phyloP scores from a whole-genome alignment of 805 yeast genomes.

The Candida ovalis region DNA sequence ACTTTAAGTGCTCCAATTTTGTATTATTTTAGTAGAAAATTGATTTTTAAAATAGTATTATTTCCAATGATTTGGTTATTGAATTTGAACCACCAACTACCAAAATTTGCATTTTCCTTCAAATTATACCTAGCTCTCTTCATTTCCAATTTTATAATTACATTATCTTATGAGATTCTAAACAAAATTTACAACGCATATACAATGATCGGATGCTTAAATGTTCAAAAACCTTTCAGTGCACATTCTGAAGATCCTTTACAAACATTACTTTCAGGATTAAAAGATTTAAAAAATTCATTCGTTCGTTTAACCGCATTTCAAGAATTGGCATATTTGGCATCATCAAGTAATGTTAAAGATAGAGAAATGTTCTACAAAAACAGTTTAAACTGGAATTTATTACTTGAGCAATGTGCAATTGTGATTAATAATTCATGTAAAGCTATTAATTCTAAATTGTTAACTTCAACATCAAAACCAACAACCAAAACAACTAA shows the following conservation, averaged over 20 bases:
- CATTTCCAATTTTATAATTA: constrained; percentile 33
- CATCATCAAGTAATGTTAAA: constrained; percentile 45
- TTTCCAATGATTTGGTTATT: constrained; percentile 28
- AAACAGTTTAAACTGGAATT: constrained; percentile 46
- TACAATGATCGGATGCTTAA: constrained; percentile 68
- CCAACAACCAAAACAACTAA: no score
- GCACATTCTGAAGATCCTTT: constrained; percentile 58
- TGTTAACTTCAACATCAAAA: constrained; percentile 10
- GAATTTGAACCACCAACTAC: constrained; percentile 39
- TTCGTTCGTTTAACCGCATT: constrained; percentile 62
- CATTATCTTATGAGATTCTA: constrained; percentile 48
- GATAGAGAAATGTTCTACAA: constrained; percentile 53
- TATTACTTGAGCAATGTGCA: constrained; percentile 58
- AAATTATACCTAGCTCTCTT: constrained; percentile 29
- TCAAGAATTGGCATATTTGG: constrained; percentile 67
- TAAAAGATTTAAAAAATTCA: constrained; percentile 44
- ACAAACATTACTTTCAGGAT: constrained; percentile 60
- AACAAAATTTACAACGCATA: constrained; percentile 62
- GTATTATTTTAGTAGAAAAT: constrained; percentile 38
- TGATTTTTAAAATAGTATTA: constrained; percentile 38
- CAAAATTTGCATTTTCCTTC: constrained; percentile 35
- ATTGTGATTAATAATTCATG: constrained; percentile 43
- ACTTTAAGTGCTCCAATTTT: constrained; percentile 35
- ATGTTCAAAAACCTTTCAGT: constrained; percentile 59
- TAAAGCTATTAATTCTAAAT: constrained; percentile 21